phyloP scores from a whole-genome alignment of 2,329 filamentous ascomycete species.

The Dothideomycetes sp. region DNA sequence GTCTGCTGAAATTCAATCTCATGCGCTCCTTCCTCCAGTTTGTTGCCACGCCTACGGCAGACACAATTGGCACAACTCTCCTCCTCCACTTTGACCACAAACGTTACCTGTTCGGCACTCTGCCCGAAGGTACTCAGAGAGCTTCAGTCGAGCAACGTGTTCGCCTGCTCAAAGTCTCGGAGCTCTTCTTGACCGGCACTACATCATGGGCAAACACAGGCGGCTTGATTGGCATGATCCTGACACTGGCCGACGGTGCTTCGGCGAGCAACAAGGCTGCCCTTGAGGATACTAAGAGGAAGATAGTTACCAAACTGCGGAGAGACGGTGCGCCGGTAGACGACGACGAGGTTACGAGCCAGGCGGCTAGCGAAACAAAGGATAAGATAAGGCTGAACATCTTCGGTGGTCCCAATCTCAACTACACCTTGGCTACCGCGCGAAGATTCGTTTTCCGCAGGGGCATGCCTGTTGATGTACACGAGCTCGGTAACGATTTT shows the following conservation, averaged over 20 bases:
- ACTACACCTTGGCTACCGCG: constrained; percentile 71
- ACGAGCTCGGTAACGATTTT: constrained; percentile 54
- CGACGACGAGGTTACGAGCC: constrained; percentile 19
- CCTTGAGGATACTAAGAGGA: constrained; percentile 32
- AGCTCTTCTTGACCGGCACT: constrained; percentile 75
- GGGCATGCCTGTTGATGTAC: constrained; percentile 61
- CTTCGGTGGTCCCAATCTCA: constrained; percentile 72
- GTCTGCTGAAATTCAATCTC: neutral
- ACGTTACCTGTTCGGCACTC: constrained; percentile 75
- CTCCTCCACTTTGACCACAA: constrained; percentile 71
- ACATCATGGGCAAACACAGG: constrained; percentile 69
- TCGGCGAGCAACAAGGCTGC: constrained; percentile 39
- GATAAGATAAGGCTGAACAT: constrained; percentile 47
- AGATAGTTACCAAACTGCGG: constrained; percentile 26
- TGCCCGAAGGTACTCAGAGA: constrained; percentile 78
- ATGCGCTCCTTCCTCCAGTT: constrained; percentile 74
- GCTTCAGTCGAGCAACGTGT: constrained; percentile 60
- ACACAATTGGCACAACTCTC: constrained; percentile 73
- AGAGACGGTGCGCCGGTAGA: constrained; percentile 13
- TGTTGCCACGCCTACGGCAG: constrained; percentile 72
- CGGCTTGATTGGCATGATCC: constrained; percentile 73
- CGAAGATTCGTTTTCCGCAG: constrained; percentile 80
- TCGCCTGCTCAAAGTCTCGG: constrained; percentile 54
- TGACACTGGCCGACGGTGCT: constrained; percentile 68
- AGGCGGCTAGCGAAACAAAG: constrained; percentile 24